Base-by-base conservation (phyloP, 164 flowering plant species). In the Stephania yunnanensis region DNA sequence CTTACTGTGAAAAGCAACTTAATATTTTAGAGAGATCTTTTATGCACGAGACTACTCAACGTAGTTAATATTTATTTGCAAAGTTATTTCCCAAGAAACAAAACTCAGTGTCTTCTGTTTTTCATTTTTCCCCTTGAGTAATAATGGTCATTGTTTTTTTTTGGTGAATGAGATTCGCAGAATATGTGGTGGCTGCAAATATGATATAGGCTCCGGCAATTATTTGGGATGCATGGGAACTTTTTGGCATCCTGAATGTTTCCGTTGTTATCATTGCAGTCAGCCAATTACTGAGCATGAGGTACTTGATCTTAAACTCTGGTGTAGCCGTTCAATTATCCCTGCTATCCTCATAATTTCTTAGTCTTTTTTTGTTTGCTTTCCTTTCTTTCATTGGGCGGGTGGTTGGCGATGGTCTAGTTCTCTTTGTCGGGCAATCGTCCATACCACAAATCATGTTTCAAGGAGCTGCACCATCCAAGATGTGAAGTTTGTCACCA, bases 401-500 rank as follows among this genome's bases (percentile, higher is more conserved):
- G 55, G 12, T 50, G 55, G 55, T 25, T 25, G 55, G 55, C 12
- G 55, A 13, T 50, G 84, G 84, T 82, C 81, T 80, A 95, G 99
- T 92, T 95, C 83, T 92, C 98, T 73, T 84, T 95, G 89, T 92
- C 98, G 85, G 97, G 98, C 72, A 85, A 30, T 31, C 83, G 89
- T 75, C 89, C 96, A 45, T 95, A 89, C 84, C 98, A 93, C 82
- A 92, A 92, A 82, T 82, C 93, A 48, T 95, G 99, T 80, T 95
- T 91, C 84, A 93, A 86, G 75, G 97, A 95, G 84, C 75, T 90
- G 78, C 89, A 91, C 29, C 99, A 95, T 86, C 99, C 99, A 70
- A 95, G 90, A 81, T 95, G 98, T 82, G 99, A 93, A 86, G 99
- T 95, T 71, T 95, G 98, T 80, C 92, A 84, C 73, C 94, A 91